Percentiles rank a stretch among this genome's conserved stretches.
Conservation (phyloP, 352 stramenopile species). For the Phytopythium chamaehyphon region DNA sequence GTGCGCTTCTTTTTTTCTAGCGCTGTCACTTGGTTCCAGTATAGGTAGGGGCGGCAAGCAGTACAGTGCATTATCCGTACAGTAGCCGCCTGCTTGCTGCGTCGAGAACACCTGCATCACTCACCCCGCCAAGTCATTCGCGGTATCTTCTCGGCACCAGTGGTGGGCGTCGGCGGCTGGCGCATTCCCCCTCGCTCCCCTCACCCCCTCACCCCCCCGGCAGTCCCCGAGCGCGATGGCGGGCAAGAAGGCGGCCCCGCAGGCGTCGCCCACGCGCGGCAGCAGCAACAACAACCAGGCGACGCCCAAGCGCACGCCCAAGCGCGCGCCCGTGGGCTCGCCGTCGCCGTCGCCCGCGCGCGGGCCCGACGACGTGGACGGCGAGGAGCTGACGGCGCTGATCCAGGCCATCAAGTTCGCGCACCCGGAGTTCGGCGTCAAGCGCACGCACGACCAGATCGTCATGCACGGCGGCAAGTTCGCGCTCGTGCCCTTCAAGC, state of each 20-base stretch:
- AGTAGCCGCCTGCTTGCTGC: no score
- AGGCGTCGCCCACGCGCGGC: constrained; percentile 1
- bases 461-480: constrained; percentile 77
- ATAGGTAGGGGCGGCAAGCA: no score
- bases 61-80: no score
- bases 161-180: not conserved
- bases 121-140: no score
- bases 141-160: constrained; percentile 1
- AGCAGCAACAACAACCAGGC: constrained; percentile 1
- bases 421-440: constrained; percentile 74
- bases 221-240: constrained; percentile 3
- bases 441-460: constrained; percentile 80
- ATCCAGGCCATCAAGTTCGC: constrained; percentile 89
- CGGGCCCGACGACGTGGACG: constrained; percentile 40
- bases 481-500: constrained; percentile 64
- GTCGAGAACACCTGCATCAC: no score
- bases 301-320: constrained; percentile 7
- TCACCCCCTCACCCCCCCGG: not conserved
- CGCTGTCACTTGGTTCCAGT: not conserved
- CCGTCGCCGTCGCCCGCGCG: constrained; percentile 22
- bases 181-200: not conserved
- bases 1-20: constrained; percentile 4
- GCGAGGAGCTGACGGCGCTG: constrained; percentile 78
- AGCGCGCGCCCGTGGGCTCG: constrained; percentile 12
- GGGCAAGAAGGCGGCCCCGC: constrained; percentile 4